phyloP scores from a whole-genome alignment of 108 stramenopile species.

The Nitzschia putrida region DNA sequence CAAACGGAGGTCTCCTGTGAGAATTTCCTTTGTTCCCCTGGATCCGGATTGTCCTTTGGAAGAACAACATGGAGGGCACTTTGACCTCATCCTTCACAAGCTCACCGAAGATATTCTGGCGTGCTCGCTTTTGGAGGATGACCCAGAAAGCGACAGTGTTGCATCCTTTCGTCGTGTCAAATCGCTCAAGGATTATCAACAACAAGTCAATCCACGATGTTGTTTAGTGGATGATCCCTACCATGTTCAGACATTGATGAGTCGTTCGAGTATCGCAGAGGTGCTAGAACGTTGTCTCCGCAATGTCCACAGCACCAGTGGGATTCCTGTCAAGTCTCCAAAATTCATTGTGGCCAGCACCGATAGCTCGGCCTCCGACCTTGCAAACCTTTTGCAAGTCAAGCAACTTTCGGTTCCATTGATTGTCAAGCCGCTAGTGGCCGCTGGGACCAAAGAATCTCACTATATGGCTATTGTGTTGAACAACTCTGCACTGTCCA shows the following conservation, averaged over 20 bases:
- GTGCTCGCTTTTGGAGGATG: slow-evolving; percentile 25
- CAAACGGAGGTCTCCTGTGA: slow-evolving; percentile 42
- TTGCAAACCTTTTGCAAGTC: slow-evolving; percentile 1
- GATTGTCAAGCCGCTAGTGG: slow-evolving; percentile 83
- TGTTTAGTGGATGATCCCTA: slow-evolving; percentile 75
- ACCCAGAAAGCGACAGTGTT: neutral
- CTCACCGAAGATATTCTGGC: slow-evolving; percentile 85
- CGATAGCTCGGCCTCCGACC: neutral
- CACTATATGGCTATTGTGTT: slow-evolving; percentile 81
- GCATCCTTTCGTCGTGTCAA: slow-evolving; percentile 49
- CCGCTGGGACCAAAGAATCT: slow-evolving; percentile 79
- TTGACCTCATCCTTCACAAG: slow-evolving; percentile 85
- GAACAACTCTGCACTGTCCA: slow-evolving; percentile 49
- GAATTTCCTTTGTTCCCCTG: slow-evolving; percentile 80
- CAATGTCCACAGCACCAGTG: slow-evolving; percentile 52
- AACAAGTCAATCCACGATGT: slow-evolving; percentile 58
- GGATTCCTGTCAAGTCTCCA: slow-evolving; percentile 70
- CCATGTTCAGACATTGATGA: slow-evolving; percentile 75
- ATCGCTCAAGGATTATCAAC: slow-evolving; percentile 63
- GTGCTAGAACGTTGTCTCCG: slow-evolving; percentile 55
- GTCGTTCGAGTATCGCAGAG: slow-evolving; percentile 69
- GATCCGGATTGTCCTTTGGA: slow-evolving; percentile 75
- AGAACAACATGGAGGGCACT: slow-evolving; percentile 79
- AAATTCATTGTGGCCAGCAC: slow-evolving; percentile 33
- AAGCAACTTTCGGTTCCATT: slow-evolving; percentile 43